These are phyloP conservation scores for Boletus tomentosulus DNA, from an alignment of 768 basidiomycete species.

Conservation along the genomic window DNA sequence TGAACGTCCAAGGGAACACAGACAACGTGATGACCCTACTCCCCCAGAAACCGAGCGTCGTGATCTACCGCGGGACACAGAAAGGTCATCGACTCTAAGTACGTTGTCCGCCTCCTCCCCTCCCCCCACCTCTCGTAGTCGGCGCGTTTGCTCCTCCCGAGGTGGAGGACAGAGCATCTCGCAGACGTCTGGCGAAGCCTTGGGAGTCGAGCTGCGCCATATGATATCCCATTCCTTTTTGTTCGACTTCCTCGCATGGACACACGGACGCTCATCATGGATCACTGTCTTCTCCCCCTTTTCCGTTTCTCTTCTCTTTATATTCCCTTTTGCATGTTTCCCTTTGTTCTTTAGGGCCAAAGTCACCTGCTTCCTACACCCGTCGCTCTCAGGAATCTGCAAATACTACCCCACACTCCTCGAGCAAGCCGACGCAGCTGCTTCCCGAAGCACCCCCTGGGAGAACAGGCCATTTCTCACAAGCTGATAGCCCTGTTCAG, in stretches of 20 bases:
- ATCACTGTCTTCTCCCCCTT: slow-evolving; percentile 32
- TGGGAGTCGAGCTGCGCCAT: slow-evolving; percentile 40
- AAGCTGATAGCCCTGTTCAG: slow-evolving; percentile 14
- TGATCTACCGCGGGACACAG: slow-evolving; percentile 25
- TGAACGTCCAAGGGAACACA: slow-evolving; percentile 22
- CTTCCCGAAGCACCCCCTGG: slow-evolving; percentile 7
- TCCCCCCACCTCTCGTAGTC: slow-evolving; percentile 32
- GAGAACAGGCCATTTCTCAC: slow-evolving; percentile 23
- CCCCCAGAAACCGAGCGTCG: slow-evolving; percentile 19
- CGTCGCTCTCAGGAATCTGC: slow-evolving; percentile 29
- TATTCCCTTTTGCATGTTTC: slow-evolving; percentile 26
- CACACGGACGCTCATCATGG: slow-evolving; percentile 41
- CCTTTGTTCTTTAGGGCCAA: slow-evolving; percentile 41
- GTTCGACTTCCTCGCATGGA: slow-evolving; percentile 39
- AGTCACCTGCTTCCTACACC: slow-evolving; percentile 33
- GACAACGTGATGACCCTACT: slow-evolving; percentile 23
- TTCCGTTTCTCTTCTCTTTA: slow-evolving; percentile 28
- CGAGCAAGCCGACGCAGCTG: slow-evolving; percentile 16
- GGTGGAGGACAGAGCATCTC: slow-evolving; percentile 32
- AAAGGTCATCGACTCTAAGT: slow-evolving; percentile 39
- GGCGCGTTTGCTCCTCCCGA: slow-evolving; percentile 37
- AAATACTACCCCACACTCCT: slow-evolving; percentile 5
- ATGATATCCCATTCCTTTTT: slow-evolving; percentile 30
- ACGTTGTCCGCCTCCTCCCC: slow-evolving; percentile 46
- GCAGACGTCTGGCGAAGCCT: slow-evolving; percentile 42